These are phyloP conservation scores for Cytospora schulzeri DNA, from an alignment of 2,329 filamentous ascomycete species.

Conservation along the genomic window DNA sequence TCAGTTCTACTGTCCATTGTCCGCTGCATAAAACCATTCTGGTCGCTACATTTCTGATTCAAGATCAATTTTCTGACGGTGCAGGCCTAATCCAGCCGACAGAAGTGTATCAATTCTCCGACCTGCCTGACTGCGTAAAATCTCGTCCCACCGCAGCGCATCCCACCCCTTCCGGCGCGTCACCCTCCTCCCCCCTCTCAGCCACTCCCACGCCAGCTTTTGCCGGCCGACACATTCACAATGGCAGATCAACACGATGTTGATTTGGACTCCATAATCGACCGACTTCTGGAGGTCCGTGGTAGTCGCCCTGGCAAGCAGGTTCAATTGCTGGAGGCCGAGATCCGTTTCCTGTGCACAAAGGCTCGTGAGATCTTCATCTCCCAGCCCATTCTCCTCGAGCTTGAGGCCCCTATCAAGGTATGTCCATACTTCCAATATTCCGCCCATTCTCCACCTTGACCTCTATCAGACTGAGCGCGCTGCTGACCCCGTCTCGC, in stretches of 20 bases:
- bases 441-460: slow-evolving; percentile 8
- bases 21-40: neutral
- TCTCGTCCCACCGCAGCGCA: slow-evolving; percentile 27
- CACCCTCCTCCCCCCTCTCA: slow-evolving; percentile 28
- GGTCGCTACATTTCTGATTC: neutral
- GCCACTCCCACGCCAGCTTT: slow-evolving; percentile 26
- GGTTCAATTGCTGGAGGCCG: slow-evolving; percentile 92
- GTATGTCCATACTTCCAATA: slow-evolving; percentile 52
- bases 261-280: slow-evolving; percentile 99
- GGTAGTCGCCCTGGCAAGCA: slow-evolving; percentile 98
- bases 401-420: slow-evolving; percentile 99
- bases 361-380: slow-evolving; percentile 99
- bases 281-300: slow-evolving; percentile 94
- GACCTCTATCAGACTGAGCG: slow-evolving; percentile 12
- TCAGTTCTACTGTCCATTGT: neutral
- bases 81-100: slow-evolving; percentile 10
- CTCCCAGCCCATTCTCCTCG: slow-evolving; percentile 95
- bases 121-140: slow-evolving; percentile 30
- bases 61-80: slow-evolving; percentile 11
- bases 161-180: slow-evolving; percentile 28
- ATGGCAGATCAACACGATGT: slow-evolving; percentile 80
- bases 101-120: slow-evolving; percentile 29
- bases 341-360: slow-evolving; percentile 96
- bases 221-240: slow-evolving; percentile 43
- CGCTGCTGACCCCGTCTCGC: slow-evolving; percentile 22